These are phyloP conservation scores for Geranomyces variabilis DNA, from an alignment of 192 early-diverging fungal species.

Conservation along the genomic window DNA sequence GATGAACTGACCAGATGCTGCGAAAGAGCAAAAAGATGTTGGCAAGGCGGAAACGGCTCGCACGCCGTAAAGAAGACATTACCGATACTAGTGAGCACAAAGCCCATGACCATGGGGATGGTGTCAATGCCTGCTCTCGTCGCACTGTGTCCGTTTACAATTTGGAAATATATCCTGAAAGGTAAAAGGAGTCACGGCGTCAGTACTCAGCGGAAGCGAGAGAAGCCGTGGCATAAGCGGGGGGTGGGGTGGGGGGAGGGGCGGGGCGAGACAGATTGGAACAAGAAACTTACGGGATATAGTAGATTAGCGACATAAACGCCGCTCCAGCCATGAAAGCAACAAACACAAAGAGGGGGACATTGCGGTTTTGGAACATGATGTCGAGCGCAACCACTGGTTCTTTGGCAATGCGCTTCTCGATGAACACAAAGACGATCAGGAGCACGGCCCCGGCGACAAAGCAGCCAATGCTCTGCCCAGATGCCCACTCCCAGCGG, in stretches of 20 bases:
- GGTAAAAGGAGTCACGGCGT: no score
- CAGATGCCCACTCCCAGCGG: slow-evolving; percentile 60
- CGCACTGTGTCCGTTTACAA: slow-evolving; percentile 73
- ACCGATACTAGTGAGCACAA: no score
- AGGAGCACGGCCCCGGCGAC: slow-evolving; percentile 65
- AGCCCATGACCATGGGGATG: slow-evolving; percentile 76
- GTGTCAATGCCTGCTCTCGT: slow-evolving; percentile 74
- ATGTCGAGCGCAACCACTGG: slow-evolving; percentile 66
- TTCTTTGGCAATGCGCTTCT: slow-evolving; percentile 61
- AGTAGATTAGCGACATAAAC: slow-evolving; percentile 64
- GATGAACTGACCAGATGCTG: no score
- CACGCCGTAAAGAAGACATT: no score
- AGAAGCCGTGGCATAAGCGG: no score
- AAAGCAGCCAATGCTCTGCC: slow-evolving; percentile 64
- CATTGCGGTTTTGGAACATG: slow-evolving; percentile 59
- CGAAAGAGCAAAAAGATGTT: slow-evolving; percentile 70
- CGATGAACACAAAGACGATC: slow-evolving; percentile 60
- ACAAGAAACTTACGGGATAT: no score
- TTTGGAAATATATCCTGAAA: slow-evolving; percentile 41
- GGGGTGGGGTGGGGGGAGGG: no score
- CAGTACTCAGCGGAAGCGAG: no score
- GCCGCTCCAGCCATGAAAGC: slow-evolving; percentile 46
- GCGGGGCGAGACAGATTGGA: no score
- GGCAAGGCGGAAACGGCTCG: no score
- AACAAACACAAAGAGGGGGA: slow-evolving; percentile 35